A percentile compares a stretch with the other conserved stretches of the same genome.
phyloP scores from a whole-genome alignment of 371 early-diverging fungal species.

The Mortierella sp. region DNA sequence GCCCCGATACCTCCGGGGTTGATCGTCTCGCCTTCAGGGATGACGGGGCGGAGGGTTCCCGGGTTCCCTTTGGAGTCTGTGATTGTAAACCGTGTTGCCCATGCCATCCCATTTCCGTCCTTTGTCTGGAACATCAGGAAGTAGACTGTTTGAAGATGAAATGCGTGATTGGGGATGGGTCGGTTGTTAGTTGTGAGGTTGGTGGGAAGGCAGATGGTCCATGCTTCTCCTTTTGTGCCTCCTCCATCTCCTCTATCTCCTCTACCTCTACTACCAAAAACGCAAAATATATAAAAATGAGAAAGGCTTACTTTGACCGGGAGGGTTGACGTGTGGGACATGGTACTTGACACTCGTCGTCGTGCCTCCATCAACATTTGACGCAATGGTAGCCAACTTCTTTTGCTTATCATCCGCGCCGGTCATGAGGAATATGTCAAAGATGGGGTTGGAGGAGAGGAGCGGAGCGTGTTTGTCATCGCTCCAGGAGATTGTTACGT shows the following conservation, averaged over 20 bases:
- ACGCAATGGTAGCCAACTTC: constrained; percentile 38
- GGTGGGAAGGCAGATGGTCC: neutral
- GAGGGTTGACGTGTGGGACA: constrained; percentile 42
- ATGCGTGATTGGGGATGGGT: neutral
- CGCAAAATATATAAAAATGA: neutral
- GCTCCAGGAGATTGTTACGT: constrained; percentile 45
- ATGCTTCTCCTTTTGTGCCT: neutral
- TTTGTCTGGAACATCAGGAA: constrained; percentile 54
- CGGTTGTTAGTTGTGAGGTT: neutral
- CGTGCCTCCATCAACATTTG: constrained; percentile 35
- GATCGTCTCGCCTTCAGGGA: constrained; percentile 36
- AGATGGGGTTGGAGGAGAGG: constrained; percentile 27
- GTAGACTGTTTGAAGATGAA: constrained; percentile 27
- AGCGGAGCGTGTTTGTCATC: constrained; percentile 28
- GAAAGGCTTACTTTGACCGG: constrained; percentile 41
- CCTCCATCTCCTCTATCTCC: neutral
- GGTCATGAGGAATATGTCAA: constrained; percentile 55
- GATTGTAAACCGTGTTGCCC: constrained; percentile 55
- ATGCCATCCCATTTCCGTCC: constrained; percentile 26
- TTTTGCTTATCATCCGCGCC: constrained; percentile 45
- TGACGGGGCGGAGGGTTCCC: constrained; percentile 33
- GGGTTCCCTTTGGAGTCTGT: constrained; percentile 35
- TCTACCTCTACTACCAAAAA: neutral
- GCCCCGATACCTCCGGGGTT: constrained; percentile 47
- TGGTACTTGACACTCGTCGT: constrained; percentile 28